phyloP scores from a whole-genome alignment of 805 yeast genomes.

The Yarrowia yakushimensis region DNA sequence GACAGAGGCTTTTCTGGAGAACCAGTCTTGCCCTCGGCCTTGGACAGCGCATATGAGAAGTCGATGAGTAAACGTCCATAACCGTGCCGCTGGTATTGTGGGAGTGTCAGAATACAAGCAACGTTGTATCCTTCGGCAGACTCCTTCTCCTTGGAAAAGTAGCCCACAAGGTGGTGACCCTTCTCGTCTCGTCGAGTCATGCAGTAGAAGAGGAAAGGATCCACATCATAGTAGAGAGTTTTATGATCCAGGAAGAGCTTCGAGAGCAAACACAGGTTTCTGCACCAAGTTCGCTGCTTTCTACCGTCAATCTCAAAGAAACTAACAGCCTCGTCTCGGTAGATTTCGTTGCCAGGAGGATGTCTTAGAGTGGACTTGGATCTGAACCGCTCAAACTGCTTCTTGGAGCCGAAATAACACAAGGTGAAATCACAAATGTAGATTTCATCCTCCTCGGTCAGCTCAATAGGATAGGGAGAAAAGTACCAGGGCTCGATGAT shows the following conservation, averaged over 20 bases:
- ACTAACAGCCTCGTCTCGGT: conserved; percentile 86
- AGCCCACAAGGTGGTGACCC: conserved; percentile 96
- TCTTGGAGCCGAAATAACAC: conserved; percentile 80
- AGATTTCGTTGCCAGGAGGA: conserved; percentile 98
- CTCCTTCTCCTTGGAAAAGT: conserved; percentile 95
- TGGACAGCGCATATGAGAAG: conserved; percentile 86
- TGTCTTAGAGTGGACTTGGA: conserved; percentile 83
- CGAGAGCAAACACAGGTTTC: conserved; percentile 85
- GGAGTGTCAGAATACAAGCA: conserved; percentile 93
- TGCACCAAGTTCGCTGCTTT: conserved; percentile 94
- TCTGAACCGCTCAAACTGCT: conserved; percentile 90
- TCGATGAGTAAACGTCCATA: conserved; percentile 89
- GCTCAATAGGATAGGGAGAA: conserved; percentile 92
- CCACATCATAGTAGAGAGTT: conserved; percentile 94
- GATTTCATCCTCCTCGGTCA: conserved; percentile 85
- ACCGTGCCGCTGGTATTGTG: conserved; percentile 95
- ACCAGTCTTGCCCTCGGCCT: conserved; percentile 85
- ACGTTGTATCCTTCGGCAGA: conserved; percentile 92
- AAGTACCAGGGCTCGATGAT: conserved; percentile 99
- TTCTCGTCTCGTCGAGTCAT: conserved; percentile 87
- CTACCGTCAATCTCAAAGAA: conserved; percentile 98
- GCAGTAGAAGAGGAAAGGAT: conserved; percentile 92
- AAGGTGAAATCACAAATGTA: conserved; percentile 90
- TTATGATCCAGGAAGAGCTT: conserved; percentile 93
- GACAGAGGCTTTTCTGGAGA: conserved; percentile 97